phyloP scores from a whole-genome alignment of 306 rosid genomes.

The Ormosia emarginata region DNA sequence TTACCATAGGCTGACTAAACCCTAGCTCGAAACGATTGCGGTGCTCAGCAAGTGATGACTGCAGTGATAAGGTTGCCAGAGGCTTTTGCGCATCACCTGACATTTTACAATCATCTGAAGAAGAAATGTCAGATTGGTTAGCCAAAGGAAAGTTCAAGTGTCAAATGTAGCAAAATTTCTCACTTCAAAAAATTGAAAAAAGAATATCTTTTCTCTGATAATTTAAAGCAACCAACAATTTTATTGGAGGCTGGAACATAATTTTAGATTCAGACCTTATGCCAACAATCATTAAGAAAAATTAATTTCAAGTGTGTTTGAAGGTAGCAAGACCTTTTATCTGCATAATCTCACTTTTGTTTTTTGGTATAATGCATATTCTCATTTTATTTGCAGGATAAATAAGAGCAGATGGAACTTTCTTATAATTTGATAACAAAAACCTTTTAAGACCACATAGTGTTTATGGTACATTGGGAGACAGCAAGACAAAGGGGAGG shows the following conservation, averaged over 20 bases:
- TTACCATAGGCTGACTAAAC: slow-evolving; percentile 79
- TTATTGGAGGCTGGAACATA: background rate
- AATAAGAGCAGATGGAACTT: background rate
- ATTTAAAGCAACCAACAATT: slow-evolving; percentile 9
- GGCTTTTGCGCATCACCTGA: slow-evolving; percentile 55
- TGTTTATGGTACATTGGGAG: background rate
- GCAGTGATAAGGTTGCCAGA: slow-evolving; percentile 53
- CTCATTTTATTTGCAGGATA: background rate
- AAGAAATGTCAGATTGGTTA: slow-evolving; percentile 29
- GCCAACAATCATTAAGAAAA: background rate
- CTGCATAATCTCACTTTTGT: background rate
- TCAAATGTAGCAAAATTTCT: slow-evolving; percentile 1
- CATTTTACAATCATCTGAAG: slow-evolving; percentile 53
- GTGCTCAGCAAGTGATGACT: slow-evolving; percentile 46
- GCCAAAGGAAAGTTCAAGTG: background rate
- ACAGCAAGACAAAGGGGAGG: background rate
- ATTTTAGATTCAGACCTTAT: slow-evolving; percentile 2
- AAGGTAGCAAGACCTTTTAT: background rate
- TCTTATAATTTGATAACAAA: background rate
- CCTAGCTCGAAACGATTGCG: slow-evolving; percentile 68
- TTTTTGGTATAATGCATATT: background rate
- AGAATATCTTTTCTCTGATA: background rate
- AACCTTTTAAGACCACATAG: background rate
- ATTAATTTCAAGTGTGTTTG: background rate
- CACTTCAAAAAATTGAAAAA: background rate